These are phyloP conservation scores for Mycosarcoma maydis DNA, from an alignment of 1,284 basidiomycete genomes.

Conservation along the genomic window DNA sequence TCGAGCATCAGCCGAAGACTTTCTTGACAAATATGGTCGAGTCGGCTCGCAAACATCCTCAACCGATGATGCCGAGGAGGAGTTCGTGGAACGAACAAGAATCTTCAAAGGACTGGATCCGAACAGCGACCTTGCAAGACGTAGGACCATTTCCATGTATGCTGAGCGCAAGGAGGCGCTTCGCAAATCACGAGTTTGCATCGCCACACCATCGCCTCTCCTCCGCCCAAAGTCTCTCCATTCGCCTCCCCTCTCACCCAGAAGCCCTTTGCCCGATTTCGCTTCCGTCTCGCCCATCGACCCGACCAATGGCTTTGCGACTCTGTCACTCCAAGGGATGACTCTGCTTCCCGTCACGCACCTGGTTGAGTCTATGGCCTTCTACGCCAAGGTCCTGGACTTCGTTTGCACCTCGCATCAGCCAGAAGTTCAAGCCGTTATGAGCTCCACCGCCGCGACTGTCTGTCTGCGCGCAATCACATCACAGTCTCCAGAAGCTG, in stretches of 20 bases:
- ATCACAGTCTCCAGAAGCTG: conserved; percentile 12
- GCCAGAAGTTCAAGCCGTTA: conserved; percentile 25
- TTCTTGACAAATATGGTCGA: conserved; percentile 19
- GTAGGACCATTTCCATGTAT: conserved; percentile 18
- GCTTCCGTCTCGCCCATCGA: conserved; percentile 17
- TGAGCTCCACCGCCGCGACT: conserved; percentile 21
- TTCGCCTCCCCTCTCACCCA: conserved; percentile 18
- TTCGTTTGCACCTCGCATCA: conserved; percentile 27
- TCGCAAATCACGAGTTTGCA: conserved; percentile 23
- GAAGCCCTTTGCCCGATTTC: conserved; percentile 4
- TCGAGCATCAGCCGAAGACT: conserved; percentile 32
- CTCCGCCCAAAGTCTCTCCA: background rate
- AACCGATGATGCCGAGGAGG: conserved; percentile 27
- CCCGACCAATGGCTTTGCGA: conserved; percentile 14
- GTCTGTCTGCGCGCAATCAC: conserved; percentile 33
- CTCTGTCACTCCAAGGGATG: conserved; percentile 11
- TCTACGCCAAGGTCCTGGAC: conserved; percentile 37
- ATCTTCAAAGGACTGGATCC: conserved; percentile 37
- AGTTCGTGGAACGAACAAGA: conserved; percentile 29
- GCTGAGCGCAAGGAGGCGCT: conserved; percentile 34
- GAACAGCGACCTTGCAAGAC: conserved; percentile 15
- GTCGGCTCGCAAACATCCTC: conserved; percentile 1
- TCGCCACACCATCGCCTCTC: conserved; percentile 13
- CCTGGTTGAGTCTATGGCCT: conserved; percentile 22
- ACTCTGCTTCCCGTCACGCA: conserved; percentile 34